A percentile compares a stretch with the other conserved stretches of the same genome.
Evolutionary conservation across 2,329 filamentous ascomycete genomes (phyloP).

Genomic region (Monosporascus sp.): DNA sequence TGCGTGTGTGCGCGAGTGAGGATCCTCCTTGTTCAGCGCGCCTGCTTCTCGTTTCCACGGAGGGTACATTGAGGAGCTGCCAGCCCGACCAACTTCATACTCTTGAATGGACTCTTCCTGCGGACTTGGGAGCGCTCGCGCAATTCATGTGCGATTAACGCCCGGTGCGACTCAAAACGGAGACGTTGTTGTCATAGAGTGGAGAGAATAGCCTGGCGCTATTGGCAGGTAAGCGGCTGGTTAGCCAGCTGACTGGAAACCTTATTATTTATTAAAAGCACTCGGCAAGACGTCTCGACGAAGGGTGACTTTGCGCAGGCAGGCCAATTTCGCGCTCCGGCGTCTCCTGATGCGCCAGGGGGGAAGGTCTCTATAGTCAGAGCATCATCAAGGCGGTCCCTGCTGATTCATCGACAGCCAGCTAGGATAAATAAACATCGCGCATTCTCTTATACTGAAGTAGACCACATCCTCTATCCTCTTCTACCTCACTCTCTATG

Average conservation of each 20-base stretch:
- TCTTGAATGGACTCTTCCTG: not conserved
- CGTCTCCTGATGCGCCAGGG: not conserved
- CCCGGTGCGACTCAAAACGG: slow-evolving; percentile 11
- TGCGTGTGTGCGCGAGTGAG: no score
- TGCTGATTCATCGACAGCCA: no score
- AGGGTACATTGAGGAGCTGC: not conserved
- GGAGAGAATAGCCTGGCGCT: not conserved
- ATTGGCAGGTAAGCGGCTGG: not conserved
- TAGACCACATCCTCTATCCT: not conserved
- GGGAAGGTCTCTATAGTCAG: no score
- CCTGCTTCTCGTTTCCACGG: not conserved
- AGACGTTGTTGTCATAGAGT: not conserved
- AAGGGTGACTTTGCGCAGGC: not conserved
- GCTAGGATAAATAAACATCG: no score
- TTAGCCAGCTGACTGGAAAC: not conserved
- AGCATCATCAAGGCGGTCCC: no score
- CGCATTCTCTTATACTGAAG: not conserved
- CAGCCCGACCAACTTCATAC: not conserved
- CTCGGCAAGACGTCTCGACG: not conserved
- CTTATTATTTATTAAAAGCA: not conserved
- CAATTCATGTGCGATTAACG: slow-evolving; percentile 12
- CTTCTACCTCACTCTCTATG: not conserved
- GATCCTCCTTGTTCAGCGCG: not conserved
- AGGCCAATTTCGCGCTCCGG: not conserved
- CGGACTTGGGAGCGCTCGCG: slow-evolving; percentile 4